These are phyloP conservation scores for Colletotrichum lini DNA, from an alignment of 2,329 filamentous ascomycete genomes.

Conservation along the genomic window DNA sequence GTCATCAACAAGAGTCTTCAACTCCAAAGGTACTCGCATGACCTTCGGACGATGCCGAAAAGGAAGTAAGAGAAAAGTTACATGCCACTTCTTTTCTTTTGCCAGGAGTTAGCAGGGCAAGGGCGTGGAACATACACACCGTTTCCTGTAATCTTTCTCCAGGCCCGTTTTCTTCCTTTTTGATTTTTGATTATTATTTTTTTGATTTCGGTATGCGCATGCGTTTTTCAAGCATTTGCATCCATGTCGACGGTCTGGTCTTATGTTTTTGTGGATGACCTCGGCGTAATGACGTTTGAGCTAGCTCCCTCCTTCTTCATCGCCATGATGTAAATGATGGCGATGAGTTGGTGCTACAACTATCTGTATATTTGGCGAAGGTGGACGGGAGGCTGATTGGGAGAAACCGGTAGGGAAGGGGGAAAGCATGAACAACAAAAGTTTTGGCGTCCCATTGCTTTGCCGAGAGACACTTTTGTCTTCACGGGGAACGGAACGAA, in stretches of 20 bases:
- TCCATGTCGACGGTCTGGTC: constrained; percentile 16
- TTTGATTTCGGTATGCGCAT: background rate
- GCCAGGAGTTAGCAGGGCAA: constrained; percentile 37
- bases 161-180: constrained; percentile 23
- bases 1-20: background rate
- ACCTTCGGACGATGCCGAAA: constrained; percentile 20
- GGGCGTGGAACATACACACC: constrained; percentile 37
- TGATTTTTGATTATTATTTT: constrained; percentile 12
- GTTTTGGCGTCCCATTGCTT: constrained; percentile 40
- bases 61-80: constrained; percentile 31
- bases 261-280: constrained; percentile 10
- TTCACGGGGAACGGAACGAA: constrained; percentile 23
- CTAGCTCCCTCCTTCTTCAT: constrained; percentile 18
- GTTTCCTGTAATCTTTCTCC: constrained; percentile 35
- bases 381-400: constrained; percentile 5
- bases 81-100: constrained; percentile 23
- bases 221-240: constrained; percentile 40
- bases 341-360: constrained; percentile 2
- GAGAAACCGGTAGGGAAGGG: constrained; percentile 30
- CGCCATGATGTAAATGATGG: constrained; percentile 3
- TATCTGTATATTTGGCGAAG: constrained; percentile 39
- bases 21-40: constrained; percentile 23
- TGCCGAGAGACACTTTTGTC: constrained; percentile 28
- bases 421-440: constrained; percentile 41
- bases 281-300: constrained; percentile 27